These are phyloP conservation scores for Cyclotella sp. DNA, from an alignment of 108 stramenopile species.

Conservation along the genomic window DNA sequence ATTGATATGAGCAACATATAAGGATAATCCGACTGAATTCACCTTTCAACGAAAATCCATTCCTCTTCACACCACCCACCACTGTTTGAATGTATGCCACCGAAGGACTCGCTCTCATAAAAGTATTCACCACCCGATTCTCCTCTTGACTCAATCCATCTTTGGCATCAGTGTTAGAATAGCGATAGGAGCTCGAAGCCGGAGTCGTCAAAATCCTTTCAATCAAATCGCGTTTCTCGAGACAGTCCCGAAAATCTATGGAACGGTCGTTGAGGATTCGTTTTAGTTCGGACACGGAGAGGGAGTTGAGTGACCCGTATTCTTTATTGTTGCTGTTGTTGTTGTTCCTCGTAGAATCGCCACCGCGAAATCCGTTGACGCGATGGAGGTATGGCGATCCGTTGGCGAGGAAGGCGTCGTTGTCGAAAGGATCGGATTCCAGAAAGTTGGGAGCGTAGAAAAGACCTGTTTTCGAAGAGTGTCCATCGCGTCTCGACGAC, in stretches of 20 bases:
- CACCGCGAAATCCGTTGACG: background rate
- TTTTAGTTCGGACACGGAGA: conserved; percentile 76
- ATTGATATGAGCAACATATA: too few species aligned
- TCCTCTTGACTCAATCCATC: conserved; percentile 49
- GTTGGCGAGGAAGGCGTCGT: conserved; percentile 4
- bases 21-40: too few species aligned
- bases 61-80: background rate
- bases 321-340: conserved; percentile 3
- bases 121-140: conserved; percentile 54
- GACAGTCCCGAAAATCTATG: conserved; percentile 79
- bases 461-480: background rate
- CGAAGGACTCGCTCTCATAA: conserved; percentile 61
- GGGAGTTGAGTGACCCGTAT: conserved; percentile 18
- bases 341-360: background rate
- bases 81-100: conserved; percentile 73
- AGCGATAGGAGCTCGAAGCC: background rate
- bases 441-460: background rate
- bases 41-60: conserved; percentile 30
- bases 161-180: background rate
- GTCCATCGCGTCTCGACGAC: background rate
- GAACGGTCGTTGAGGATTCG: conserved; percentile 69
- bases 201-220: conserved; percentile 46
- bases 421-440: background rate
- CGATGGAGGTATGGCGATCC: conserved; percentile 12
- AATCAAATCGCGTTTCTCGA: conserved; percentile 75